Evolutionary conservation across 768 basidiomycete species (phyloP), one percentile per base, ranked within the genome.

Genomic region (Rhodotorula babjevae): DNA sequence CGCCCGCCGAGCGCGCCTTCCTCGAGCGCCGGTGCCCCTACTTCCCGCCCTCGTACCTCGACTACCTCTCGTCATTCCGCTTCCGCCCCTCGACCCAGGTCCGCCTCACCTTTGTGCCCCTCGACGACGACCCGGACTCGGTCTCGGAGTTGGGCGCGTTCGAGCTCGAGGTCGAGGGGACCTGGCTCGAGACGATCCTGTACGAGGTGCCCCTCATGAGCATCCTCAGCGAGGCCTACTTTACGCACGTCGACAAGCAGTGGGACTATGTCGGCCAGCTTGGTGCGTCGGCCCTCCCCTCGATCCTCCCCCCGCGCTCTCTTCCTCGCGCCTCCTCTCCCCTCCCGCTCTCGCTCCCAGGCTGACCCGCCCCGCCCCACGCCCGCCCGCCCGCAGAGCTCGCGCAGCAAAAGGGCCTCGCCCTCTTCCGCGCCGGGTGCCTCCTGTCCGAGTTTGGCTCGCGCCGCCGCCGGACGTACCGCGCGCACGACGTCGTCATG

Each of bases 121-220:
- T 93, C 61, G 81, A 58, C 10, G 3, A n/a, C n/a, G 81, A 52
- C 81, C 42, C 42, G 93, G 80, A 83, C 10, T 85, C 87, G 52
- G 82, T 82, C 61, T 80, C 83, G 64, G 80, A 76, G 65, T 78
- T 80, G 68, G 94, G 93, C 9, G 80, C 82, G 49, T 81, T 94
- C 49, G 87, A 91, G 76, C 89, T 99, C 65, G 87, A 88, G 72
- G 86, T 87, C 11, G 78, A 78, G 42, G 93, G 92, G 14, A 85
- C 84, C 11, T 94, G 92, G 92, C 82, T 82, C 0, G 91, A 93
- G 75, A 85, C 90, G 14, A 95, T 98, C 69, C 83, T 96, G 40
- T 99, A 95, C 88, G 96, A 98, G 82, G 93, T 97, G 58, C 56
- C 93, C 2, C 83, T 98, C 63, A 93, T 98, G 92, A 88, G 93